These are phyloP conservation scores for Asterophora lycoperdoides DNA, from an alignment of 768 basidiomycete species.

Conservation along the genomic window DNA sequence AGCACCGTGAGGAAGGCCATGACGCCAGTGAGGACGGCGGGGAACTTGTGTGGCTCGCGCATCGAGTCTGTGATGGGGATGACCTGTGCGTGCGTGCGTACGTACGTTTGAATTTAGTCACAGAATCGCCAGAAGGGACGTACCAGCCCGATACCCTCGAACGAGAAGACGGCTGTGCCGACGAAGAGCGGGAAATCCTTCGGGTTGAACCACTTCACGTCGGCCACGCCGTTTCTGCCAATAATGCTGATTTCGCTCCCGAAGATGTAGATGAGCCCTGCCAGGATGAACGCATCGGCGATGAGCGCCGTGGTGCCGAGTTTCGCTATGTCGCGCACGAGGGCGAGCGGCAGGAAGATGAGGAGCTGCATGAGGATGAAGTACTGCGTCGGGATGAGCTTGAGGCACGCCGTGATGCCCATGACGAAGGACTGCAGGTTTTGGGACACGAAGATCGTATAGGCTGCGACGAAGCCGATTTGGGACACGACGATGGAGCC, in stretches of 20 bases:
- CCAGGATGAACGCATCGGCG: constrained; percentile 93
- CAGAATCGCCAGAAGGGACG: constrained; percentile 19
- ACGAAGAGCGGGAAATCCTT: constrained; percentile 89
- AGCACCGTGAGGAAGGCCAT: constrained; percentile 86
- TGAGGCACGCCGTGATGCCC: constrained; percentile 73
- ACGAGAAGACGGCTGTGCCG: constrained; percentile 97
- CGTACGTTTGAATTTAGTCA: background rate
- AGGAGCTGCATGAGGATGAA: constrained; percentile 83
- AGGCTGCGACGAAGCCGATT: constrained; percentile 84
- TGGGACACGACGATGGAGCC: constrained; percentile 86
- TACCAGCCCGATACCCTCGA: constrained; percentile 94
- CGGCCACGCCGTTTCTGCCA: constrained; percentile 62
- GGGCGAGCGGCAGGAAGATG: constrained; percentile 84
- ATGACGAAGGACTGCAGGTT: constrained; percentile 86
- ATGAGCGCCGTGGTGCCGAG: constrained; percentile 87
- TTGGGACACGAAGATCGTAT: constrained; percentile 94
- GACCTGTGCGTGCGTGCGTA: too few species aligned
- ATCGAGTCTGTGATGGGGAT: constrained; percentile 98
- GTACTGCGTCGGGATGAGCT: constrained; percentile 61
- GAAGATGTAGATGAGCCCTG: constrained; percentile 83
- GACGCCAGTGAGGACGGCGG: constrained; percentile 79
- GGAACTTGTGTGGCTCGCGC: constrained; percentile 93
- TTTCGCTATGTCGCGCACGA: constrained; percentile 93
- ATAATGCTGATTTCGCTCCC: constrained; percentile 78
- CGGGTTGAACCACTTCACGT: constrained; percentile 83